Evolutionary conservation across 352 stramenopile genomes (phyloP), one percentile per base, ranked within the genome.

Genomic region (Peronosclerospora sorghi): DNA sequence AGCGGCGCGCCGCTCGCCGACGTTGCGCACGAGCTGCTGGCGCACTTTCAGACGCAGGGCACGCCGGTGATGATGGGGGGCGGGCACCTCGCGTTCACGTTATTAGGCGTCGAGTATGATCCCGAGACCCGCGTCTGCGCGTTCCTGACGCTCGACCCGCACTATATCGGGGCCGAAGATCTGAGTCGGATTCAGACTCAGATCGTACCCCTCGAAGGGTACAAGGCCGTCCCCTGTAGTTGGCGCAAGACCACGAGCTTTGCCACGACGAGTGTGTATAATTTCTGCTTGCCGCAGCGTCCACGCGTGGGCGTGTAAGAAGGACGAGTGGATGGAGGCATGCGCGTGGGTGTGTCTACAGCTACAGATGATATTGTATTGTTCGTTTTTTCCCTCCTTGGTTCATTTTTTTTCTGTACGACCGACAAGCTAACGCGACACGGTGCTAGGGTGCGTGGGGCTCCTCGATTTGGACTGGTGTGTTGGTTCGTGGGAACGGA

Each of bases 1-100:
- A 86, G 58, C 13, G 78, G 81, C 23, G 42, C 60, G 15, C 57
- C 70, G 32, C 58, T 91, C 17, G 53, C 65, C 0, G 65, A 83
- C n/a, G 49, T 83, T 10, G 73, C 78, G 9, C 62, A 63, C 8
- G 70, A 88, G 36, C 59, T 94, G 5, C 54, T 72, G 36, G 55
- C 83, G 35, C 81, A 94, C 48, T 94, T 94, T 34, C 45, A 74
- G 32, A 73, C 61, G 1, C 72, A 92, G 30, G 81, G 78, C 14
- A 86, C 77, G 23, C 81, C 81, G 1, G 77, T 94, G 18, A 94
- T 94, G 81, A 87, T 94, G 62, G 76, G 81, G 15, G 78, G 81
- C 19, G 79, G 73, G 1, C 65, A 80, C 28, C 62, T 94, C 35
- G 81, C 81, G 34, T 90, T 90, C 60, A 94, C 79, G 5, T 32